Evolutionary conservation across 2,329 filamentous ascomycete species (phyloP).

Genomic region (Colletotrichum incanum): DNA sequence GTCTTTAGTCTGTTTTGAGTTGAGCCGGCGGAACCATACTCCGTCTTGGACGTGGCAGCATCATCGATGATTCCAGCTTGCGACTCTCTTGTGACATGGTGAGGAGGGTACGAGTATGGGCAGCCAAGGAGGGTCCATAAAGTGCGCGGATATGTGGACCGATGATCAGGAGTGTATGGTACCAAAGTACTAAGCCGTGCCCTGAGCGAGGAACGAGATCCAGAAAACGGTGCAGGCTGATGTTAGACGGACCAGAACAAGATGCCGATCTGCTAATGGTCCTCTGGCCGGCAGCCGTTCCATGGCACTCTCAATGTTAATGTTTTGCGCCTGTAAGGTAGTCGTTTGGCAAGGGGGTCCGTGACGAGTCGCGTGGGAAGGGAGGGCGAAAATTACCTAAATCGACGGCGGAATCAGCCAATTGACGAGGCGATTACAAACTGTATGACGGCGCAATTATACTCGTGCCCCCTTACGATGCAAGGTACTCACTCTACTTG

Average conservation of each 20-base stretch:
- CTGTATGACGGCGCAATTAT: constrained; percentile 33
- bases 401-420: constrained; percentile 14
- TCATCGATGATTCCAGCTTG: neutral
- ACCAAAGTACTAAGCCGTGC: no score
- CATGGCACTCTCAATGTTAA: neutral
- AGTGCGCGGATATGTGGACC: neutral
- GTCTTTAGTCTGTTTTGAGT: neutral
- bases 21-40: neutral
- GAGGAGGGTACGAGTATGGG: neutral
- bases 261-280: constrained; percentile 1
- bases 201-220: neutral
- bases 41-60: neutral
- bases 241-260: neutral
- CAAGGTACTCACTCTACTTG: neutral
- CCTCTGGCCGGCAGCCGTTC: neutral
- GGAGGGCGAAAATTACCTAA: constrained; percentile 38
- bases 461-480: constrained; percentile 9
- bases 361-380: constrained; percentile 18
- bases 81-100: constrained; percentile 4
- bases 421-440: constrained; percentile 12
- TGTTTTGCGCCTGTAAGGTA: neutral
- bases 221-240: constrained; percentile 1
- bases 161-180: neutral
- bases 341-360: constrained; percentile 16
- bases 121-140: neutral